These are phyloP conservation scores for Fusarium haematococcum DNA, from an alignment of 2,329 filamentous ascomycete genomes.

Conservation along the genomic window DNA sequence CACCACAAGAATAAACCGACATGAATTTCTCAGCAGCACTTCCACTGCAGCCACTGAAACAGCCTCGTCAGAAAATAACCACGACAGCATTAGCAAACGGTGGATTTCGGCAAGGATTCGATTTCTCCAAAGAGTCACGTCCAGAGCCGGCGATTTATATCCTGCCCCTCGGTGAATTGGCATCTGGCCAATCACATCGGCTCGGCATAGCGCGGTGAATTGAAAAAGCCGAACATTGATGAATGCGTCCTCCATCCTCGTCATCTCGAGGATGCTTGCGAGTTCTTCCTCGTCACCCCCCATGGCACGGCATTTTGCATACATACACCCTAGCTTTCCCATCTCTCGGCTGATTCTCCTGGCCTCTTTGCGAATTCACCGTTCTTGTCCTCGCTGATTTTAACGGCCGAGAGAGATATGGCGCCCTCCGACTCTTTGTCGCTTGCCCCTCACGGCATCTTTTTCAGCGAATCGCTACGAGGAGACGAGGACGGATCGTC, in stretches of 20 bases:
- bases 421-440: not conserved
- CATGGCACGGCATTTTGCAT: not conserved
- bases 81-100: not conserved
- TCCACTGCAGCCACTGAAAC: not conserved
- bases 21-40: not conserved
- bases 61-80: not conserved
- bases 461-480: conserved; percentile 22
- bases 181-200: not conserved
- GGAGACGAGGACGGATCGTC: conserved; percentile 1
- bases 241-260: not conserved
- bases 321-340: not conserved
- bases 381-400: not conserved
- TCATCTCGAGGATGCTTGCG: not conserved
- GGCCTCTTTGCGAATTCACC: not conserved
- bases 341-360: not conserved
- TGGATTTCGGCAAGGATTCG: not conserved
- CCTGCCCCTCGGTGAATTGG: not conserved
- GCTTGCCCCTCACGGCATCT: conserved; percentile 27
- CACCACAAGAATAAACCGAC: not conserved
- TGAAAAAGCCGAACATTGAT: not conserved
- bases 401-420: not conserved
- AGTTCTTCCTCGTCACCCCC: not conserved
- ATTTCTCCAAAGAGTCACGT: not conserved
- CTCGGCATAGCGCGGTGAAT: not conserved
- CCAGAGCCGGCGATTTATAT: not conserved